Conservation (phyloP, 225 moss, liverwort and hornwort genomes). For the Straminergon stramineum region DNA sequence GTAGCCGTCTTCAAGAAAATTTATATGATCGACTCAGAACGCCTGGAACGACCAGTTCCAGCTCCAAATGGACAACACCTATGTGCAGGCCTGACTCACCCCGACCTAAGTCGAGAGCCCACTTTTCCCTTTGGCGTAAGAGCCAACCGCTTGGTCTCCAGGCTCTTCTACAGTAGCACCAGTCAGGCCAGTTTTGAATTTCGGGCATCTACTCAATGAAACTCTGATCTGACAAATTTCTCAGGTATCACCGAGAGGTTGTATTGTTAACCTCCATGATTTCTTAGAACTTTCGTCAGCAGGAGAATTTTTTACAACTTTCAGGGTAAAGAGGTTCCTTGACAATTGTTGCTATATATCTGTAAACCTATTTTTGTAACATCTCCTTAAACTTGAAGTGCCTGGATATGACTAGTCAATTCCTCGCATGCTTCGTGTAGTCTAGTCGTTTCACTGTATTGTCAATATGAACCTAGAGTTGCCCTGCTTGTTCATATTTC, state of each 20-base stretch:
- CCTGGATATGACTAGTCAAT: neutral
- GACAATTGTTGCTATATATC: neutral
- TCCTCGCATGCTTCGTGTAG: neutral
- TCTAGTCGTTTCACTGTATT: neutral
- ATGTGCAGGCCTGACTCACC: conserved; percentile 8
- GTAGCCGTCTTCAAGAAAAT: neutral
- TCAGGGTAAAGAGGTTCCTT: conserved; percentile 12
- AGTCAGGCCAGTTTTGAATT: conserved; percentile 8
- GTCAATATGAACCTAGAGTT: neutral
- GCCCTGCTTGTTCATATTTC: neutral
- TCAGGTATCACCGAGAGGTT: conserved; percentile 11
- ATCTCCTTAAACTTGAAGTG: neutral
- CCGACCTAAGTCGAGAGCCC: conserved; percentile 25
- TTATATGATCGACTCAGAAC: neutral
- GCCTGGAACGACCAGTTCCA: conserved; percentile 4
- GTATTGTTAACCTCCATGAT: neutral
- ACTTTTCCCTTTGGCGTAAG: conserved; percentile 21
- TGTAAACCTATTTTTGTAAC: neutral
- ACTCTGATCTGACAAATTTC: conserved; percentile 4
- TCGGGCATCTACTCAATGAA: neutral
- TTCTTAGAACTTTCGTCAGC: neutral
- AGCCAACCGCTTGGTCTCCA: conserved; percentile 40
- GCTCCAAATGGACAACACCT: conserved; percentile 8
- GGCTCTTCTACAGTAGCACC: conserved; percentile 8
- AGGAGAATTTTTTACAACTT: neutral